These are phyloP conservation scores for Hysterium pulicare DNA, from an alignment of 2,329 filamentous ascomycete species.

Conservation along the genomic window DNA sequence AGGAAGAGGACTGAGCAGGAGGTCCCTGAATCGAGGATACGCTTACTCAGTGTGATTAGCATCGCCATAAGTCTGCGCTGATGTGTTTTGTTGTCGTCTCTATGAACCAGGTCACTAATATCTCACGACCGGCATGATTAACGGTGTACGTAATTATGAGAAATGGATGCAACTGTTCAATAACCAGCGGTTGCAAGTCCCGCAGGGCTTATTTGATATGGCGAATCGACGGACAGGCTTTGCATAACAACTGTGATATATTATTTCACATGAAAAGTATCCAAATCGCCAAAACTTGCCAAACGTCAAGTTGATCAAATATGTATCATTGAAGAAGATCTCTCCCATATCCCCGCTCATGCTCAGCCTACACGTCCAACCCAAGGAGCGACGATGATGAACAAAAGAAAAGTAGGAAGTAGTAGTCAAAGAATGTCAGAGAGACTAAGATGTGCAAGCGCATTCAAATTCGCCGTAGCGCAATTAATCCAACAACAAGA, in stretches of 20 bases:
- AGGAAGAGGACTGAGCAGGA: constrained; percentile 16
- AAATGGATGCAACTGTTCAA: no score
- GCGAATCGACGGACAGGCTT: no score
- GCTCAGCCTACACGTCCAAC: constrained; percentile 1
- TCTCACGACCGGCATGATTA: no score
- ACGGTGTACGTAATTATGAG: no score
- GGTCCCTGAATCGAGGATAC: constrained; percentile 42
- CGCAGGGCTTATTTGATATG: no score
- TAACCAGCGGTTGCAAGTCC: no score
- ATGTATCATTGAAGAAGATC: constrained; percentile 33
- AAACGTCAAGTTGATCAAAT: constrained; percentile 19
- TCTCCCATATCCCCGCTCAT: constrained; percentile 1
- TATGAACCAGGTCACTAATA: no score
- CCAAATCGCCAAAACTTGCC: no score
- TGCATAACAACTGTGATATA: no score
- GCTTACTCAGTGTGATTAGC: constrained; percentile 30
- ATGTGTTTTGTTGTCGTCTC: background rate
- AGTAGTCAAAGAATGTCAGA: constrained; percentile 1
- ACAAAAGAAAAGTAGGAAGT: constrained; percentile 1
- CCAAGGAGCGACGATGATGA: background rate
- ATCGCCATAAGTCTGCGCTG: constrained; percentile 26
- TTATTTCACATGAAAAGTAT: no score
- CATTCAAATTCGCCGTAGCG: constrained; percentile 2
- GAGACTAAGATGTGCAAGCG: background rate
- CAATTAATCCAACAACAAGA: background rate